Percentiles rank a stretch among this genome's conserved stretches.
phyloP scores from a whole-genome alignment of 495 filamentous ascomycete species.

The Bacidia gigantensis region DNA sequence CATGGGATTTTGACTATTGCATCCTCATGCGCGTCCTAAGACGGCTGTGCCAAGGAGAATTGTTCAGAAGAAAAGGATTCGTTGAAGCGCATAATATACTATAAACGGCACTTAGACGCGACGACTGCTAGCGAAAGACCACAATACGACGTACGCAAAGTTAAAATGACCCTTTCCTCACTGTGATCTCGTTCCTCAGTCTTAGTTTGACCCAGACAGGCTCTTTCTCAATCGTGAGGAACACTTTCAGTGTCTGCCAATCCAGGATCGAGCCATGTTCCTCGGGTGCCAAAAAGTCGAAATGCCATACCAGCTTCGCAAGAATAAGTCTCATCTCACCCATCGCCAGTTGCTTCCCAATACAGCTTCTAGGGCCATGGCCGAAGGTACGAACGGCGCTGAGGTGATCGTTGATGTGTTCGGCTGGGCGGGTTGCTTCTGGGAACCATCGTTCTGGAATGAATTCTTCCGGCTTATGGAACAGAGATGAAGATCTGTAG shows the following conservation, averaged over 20 bases:
- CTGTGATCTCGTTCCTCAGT: not conserved
- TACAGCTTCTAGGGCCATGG: not conserved
- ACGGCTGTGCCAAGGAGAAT: no score
- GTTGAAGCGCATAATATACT: no score
- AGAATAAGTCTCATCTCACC: slow-evolving; percentile 34
- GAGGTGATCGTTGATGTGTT: not conserved
- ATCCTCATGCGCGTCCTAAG: no score
- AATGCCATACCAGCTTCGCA: slow-evolving; percentile 31
- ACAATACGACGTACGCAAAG: no score
- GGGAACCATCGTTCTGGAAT: slow-evolving; percentile 13
- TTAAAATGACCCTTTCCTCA: no score
- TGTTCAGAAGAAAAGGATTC: no score
- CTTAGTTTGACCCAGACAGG: not conserved
- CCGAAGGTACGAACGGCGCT: not conserved
- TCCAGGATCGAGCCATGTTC: not conserved
- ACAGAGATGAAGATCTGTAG: slow-evolving; percentile 18
- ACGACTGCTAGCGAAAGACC: no score
- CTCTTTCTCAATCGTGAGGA: not conserved
- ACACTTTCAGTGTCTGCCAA: not conserved
- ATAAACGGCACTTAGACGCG: no score
- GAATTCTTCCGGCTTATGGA: slow-evolving; percentile 13
- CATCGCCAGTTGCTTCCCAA: slow-evolving; percentile 24
- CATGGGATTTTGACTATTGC: no score
- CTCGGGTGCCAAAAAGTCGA: slow-evolving; percentile 22
- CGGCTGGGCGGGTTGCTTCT: not conserved